These are phyloP conservation scores for Talaromyces adpressus DNA, from an alignment of 495 filamentous ascomycete species.

Conservation along the genomic window DNA sequence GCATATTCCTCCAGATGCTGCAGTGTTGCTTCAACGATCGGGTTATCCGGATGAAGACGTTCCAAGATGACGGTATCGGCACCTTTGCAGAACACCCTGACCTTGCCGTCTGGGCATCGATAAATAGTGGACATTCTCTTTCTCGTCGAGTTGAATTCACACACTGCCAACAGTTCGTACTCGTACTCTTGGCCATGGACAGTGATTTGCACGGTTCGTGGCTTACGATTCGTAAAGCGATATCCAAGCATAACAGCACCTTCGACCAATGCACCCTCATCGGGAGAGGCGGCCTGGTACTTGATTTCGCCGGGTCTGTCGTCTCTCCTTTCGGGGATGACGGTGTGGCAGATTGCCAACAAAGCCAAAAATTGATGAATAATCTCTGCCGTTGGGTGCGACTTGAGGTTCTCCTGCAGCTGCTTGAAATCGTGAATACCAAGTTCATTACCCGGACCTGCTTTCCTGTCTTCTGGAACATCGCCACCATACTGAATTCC, in stretches of 20 bases:
- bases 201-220: slow-evolving; percentile 73
- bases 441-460: slow-evolving; percentile 67
- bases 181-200: slow-evolving; percentile 64
- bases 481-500: slow-evolving; percentile 93
- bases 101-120: slow-evolving; percentile 91
- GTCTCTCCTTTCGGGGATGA: slow-evolving; percentile 83
- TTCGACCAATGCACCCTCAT: slow-evolving; percentile 94
- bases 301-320: slow-evolving; percentile 76
- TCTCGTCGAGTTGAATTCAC: slow-evolving; percentile 96
- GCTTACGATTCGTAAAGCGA: slow-evolving; percentile 83
- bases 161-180: slow-evolving; percentile 90
- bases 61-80: slow-evolving; percentile 97
- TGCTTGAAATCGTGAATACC: slow-evolving; percentile 86
- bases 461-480: slow-evolving; percentile 83
- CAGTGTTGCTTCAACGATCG: slow-evolving; percentile 77
- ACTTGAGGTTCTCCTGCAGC: slow-evolving; percentile 65
- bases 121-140: slow-evolving; percentile 98
- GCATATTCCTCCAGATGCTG: slow-evolving; percentile 97
- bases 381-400: slow-evolving; percentile 55
- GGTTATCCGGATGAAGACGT: slow-evolving; percentile 70
- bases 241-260: slow-evolving; percentile 84
- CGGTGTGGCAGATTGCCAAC: slow-evolving; percentile 89
- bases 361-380: slow-evolving; percentile 90
- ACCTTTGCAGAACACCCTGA: slow-evolving; percentile 90
- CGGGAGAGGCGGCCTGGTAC: slow-evolving; percentile 96